These are phyloP conservation scores for Coemansia erecta DNA, from an alignment of 192 early-diverging fungal species.

Conservation along the genomic window DNA sequence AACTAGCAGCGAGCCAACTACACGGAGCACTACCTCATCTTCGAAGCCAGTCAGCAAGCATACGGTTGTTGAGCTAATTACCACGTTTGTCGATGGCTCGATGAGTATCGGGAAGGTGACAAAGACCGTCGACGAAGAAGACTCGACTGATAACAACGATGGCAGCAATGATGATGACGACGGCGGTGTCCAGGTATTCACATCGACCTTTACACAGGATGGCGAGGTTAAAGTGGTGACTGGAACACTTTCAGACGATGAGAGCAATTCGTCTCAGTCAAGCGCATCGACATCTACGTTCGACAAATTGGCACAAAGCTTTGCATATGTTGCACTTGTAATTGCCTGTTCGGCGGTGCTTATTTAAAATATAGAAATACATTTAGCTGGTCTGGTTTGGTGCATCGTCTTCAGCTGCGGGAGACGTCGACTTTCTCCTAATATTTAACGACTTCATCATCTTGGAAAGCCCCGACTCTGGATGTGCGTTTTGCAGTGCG, in stretches of 20 bases:
- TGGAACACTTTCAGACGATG: slow-evolving; percentile 8
- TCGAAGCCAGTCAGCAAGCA: slow-evolving; percentile 9
- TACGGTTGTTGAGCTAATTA: slow-evolving; percentile 27
- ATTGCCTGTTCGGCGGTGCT: too few relatives aligned
- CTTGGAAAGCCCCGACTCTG: slow-evolving; percentile 31
- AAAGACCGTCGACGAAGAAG: slow-evolving; percentile 3
- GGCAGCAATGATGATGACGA: too few relatives aligned
- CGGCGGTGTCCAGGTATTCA: not conserved
- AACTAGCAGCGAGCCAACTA: not conserved
- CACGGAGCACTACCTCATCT: not conserved
- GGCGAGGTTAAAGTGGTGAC: slow-evolving; percentile 29
- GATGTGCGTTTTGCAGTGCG: slow-evolving; percentile 21
- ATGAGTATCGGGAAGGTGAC: slow-evolving; percentile 18
- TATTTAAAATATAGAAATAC: too few relatives aligned
- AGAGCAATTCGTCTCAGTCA: not conserved
- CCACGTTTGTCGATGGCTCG: slow-evolving; percentile 29
- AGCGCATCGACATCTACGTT: not conserved
- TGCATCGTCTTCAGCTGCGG: not conserved
- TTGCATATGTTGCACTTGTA: too few relatives aligned
- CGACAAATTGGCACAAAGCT: not conserved
- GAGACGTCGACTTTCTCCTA: slow-evolving; percentile 4
- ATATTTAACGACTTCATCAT: slow-evolving; percentile 19
- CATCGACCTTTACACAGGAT: slow-evolving; percentile 29
- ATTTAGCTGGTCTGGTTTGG: too few relatives aligned
- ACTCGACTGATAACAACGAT: not conserved